phyloP scores from a whole-genome alignment of 352 stramenopile species.

The Pythium graminicola region DNA sequence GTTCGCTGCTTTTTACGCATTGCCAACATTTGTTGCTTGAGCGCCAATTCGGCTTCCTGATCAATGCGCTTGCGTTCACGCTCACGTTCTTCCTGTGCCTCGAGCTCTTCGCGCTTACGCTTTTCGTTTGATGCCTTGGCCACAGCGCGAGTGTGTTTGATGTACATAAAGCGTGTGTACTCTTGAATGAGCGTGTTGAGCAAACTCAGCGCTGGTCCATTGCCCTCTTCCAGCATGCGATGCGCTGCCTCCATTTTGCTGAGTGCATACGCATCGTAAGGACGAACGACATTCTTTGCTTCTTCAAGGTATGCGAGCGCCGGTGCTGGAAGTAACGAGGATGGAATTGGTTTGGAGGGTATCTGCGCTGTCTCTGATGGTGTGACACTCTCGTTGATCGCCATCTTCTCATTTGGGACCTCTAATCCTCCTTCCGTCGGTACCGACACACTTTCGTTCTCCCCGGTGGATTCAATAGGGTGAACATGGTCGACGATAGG shows the following conservation, averaged over 20 bases:
- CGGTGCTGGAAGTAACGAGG: not conserved
- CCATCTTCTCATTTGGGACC: too few species aligned
- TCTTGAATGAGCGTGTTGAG: constrained; percentile 69
- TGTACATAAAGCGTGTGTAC: constrained; percentile 80
- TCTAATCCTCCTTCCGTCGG: too few species aligned
- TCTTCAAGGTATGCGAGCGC: constrained; percentile 45
- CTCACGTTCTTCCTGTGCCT: constrained; percentile 48
- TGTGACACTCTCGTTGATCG: not conserved
- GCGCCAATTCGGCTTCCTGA: constrained; percentile 52
- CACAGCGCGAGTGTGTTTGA: constrained; percentile 71
- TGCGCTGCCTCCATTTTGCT: constrained; percentile 54
- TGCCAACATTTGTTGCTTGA: constrained; percentile 76
- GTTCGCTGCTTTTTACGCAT: constrained; percentile 69
- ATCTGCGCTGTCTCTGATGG: not conserved
- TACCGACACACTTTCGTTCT: too few species aligned
- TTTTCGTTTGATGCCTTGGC: constrained; percentile 68
- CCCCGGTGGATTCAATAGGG: too few species aligned
- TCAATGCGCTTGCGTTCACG: constrained; percentile 62
- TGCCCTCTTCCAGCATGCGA: constrained; percentile 48
- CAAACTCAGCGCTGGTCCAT: constrained; percentile 54
- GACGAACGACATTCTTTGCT: constrained; percentile 49
- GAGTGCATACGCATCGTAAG: constrained; percentile 68
- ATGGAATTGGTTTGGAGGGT: not conserved
- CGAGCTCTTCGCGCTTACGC: constrained; percentile 58
- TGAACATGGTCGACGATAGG: too few species aligned